These are phyloP conservation scores for Paraphoma sp. DNA, from an alignment of 2,329 filamentous ascomycete species.

Conservation along the genomic window DNA sequence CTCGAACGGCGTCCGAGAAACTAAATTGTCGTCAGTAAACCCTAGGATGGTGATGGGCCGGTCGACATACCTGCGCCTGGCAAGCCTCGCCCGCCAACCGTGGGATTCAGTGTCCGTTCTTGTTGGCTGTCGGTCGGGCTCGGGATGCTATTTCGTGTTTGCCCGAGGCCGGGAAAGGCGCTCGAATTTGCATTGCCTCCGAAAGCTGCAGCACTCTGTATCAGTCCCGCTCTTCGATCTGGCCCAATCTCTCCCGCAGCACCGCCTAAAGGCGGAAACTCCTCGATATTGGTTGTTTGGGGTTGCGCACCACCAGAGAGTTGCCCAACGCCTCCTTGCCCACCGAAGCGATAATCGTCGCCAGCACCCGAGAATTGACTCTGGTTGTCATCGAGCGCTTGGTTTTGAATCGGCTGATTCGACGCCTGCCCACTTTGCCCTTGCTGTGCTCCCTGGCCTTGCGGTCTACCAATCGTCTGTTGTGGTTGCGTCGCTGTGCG, in stretches of 20 bases:
- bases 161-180: slow-evolving; percentile 51
- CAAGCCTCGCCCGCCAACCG: slow-evolving; percentile 38
- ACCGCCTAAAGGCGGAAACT: slow-evolving; percentile 66
- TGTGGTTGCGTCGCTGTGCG: slow-evolving; percentile 56
- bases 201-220: slow-evolving; percentile 58
- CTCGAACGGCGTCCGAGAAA: slow-evolving; percentile 41
- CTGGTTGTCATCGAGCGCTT: slow-evolving; percentile 50
- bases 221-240: slow-evolving; percentile 58
- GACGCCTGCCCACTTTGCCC: slow-evolving; percentile 44
- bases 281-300: slow-evolving; percentile 64
- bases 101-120: slow-evolving; percentile 39
- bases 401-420: slow-evolving; percentile 53
- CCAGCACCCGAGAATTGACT: slow-evolving; percentile 59
- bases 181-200: slow-evolving; percentile 42
- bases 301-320: slow-evolving; percentile 58
- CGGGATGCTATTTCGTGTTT: slow-evolving; percentile 52
- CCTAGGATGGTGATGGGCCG: background rate
- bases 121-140: slow-evolving; percentile 48
- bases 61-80: slow-evolving; percentile 26
- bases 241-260: slow-evolving; percentile 59
- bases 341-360: slow-evolving; percentile 65
- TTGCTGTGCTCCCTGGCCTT: slow-evolving; percentile 46
- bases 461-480: slow-evolving; percentile 61
- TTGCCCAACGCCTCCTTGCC: slow-evolving; percentile 61
- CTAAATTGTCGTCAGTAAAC: slow-evolving; percentile 8